Evolutionary conservation across 2,329 filamentous ascomycete species (phyloP).

Genomic region (Talaromyces sp.): DNA sequence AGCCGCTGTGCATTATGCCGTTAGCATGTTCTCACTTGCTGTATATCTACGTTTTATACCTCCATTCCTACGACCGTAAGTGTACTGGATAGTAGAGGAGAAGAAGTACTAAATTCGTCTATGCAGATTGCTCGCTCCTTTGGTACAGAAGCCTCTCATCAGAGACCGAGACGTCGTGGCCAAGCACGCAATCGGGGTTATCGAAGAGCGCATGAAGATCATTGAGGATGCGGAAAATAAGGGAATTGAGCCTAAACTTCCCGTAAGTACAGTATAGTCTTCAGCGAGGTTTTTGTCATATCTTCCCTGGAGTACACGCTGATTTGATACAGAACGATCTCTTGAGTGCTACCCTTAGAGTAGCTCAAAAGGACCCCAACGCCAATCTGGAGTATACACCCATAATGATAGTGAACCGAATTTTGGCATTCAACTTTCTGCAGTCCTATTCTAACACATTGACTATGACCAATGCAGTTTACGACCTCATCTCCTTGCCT

Average conservation of each 20-base stretch:
- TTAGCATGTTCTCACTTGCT: not conserved
- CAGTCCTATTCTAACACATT: constrained; percentile 1
- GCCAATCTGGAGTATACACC: not conserved
- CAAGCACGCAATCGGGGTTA: not conserved
- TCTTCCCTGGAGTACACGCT: not conserved
- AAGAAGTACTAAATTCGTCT: not conserved
- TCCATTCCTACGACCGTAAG: not conserved
- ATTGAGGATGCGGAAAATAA: not conserved
- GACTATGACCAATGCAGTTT: not conserved
- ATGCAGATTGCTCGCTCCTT: not conserved
- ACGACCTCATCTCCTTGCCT: not conserved
- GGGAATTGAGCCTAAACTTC: not conserved
- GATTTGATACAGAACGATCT: not conserved
- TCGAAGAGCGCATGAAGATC: not conserved
- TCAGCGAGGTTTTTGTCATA: too few relatives aligned
- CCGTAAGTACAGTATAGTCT: not conserved
- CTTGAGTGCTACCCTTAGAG: not conserved
- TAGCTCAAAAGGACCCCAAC: not conserved
- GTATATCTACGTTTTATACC: not conserved
- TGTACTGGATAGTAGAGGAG: not conserved
- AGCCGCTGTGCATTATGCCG: not conserved
- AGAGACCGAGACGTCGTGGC: not conserved
- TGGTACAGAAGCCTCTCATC: not conserved
- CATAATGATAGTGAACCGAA: not conserved
- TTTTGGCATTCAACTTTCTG: not conserved